Evolutionary conservation across 116 monocot species (phyloP).

Genomic region (Trichopus zeylanicus): DNA sequence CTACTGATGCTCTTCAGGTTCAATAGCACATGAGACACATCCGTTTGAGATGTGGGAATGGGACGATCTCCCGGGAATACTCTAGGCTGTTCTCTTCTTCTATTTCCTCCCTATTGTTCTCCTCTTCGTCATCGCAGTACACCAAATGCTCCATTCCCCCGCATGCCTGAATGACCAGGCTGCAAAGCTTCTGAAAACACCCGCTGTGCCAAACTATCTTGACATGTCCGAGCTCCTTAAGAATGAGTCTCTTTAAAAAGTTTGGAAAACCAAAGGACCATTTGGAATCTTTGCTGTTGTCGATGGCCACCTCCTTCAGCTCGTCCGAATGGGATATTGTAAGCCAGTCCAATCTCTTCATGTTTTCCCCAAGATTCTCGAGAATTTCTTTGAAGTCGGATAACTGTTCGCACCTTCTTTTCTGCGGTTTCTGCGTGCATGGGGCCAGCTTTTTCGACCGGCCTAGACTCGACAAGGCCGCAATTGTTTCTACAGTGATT

Average conservation of each 20-base stretch:
- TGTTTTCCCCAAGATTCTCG: neutral
- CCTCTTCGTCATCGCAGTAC: neutral
- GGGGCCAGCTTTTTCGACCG: neutral
- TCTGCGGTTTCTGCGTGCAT: neutral
- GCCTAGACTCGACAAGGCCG: neutral
- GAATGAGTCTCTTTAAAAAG: neutral
- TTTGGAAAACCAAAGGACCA: too few species aligned
- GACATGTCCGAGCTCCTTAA: neutral
- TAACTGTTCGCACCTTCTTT: neutral
- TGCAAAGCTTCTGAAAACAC: neutral
- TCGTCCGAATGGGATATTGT: neutral
- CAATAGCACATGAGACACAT: neutral
- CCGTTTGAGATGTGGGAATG: neutral
- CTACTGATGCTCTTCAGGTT: neutral
- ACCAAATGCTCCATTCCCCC: neutral
- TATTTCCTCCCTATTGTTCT: neutral
- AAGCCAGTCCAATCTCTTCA: neutral
- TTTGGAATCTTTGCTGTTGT: neutral
- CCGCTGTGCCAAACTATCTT: neutral
- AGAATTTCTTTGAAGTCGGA: too few species aligned
- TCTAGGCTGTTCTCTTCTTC: neutral
- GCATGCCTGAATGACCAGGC: neutral
- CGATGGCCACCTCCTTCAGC: neutral
- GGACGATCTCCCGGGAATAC: neutral
- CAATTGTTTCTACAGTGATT: neutral